These are phyloP conservation scores for Phylloporus rhodoxanthus DNA, from an alignment of 768 basidiomycete species.

Conservation along the genomic window DNA sequence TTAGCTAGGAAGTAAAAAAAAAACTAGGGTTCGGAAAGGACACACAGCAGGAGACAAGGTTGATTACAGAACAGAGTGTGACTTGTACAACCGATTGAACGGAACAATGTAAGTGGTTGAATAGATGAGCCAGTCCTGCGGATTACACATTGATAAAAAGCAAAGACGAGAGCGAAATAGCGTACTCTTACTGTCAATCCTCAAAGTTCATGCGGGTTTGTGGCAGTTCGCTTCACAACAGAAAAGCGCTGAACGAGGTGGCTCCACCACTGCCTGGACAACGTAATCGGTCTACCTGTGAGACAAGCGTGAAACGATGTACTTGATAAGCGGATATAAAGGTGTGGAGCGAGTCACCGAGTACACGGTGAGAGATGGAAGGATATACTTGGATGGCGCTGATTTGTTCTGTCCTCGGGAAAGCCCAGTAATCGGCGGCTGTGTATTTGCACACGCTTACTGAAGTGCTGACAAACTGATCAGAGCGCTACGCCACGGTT, in stretches of 20 bases:
- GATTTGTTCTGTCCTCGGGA: constrained; percentile 6
- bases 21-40: neutral
- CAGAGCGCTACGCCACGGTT: too few species aligned
- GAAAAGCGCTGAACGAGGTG: neutral
- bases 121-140: constrained; percentile 4
- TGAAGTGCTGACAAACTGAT: neutral
- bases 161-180: neutral
- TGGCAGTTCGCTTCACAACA: constrained; percentile 4
- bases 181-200: constrained; percentile 3
- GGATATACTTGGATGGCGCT: constrained; percentile 9
- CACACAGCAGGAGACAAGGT: constrained; percentile 12
- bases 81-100: constrained; percentile 13
- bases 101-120: neutral
- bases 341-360: constrained; percentile 15
- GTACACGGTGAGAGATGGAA: constrained; percentile 13
- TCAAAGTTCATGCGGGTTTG: constrained; percentile 3
- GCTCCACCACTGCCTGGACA: neutral
- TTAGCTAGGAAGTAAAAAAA: neutral
- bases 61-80: constrained; percentile 11
- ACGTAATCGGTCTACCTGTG: neutral
- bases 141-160: neutral
- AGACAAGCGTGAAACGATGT: neutral
- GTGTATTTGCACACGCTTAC: neutral
- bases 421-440: constrained; percentile 21
- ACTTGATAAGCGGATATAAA: constrained; percentile 11